Evolutionary conservation across 2,329 filamentous ascomycete genomes (phyloP), one percentile per base, ranked within the genome.

Genomic region (Diaporthe sp.): DNA sequence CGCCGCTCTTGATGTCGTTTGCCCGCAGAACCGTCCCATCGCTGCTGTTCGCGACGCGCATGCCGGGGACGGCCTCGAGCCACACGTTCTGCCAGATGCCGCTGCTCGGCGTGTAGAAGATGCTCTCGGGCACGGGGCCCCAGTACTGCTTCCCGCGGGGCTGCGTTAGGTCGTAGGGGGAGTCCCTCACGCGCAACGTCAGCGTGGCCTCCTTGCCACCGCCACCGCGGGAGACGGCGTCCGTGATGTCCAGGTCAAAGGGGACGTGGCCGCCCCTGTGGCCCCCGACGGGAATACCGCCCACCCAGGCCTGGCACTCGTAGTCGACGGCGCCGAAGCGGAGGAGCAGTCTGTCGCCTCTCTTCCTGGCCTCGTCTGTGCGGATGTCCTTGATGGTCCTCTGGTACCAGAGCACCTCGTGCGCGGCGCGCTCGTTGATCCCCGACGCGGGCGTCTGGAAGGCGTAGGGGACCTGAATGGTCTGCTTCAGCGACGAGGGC

Each of bases 331-430:
- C 90, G 19, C 90, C 90, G 71, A 92, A 92, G 17, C 89, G 84
- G 15, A 90, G 80, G 2, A 92, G 75, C 0, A 91, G 80, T 0
- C 84, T 83, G 63, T 88, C 78, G 25, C 85, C 81, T 1, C 80
- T 78, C 0, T 81, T 76, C 58, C 83, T 84, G 75, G 90, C 84
- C 8, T 82, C 79, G 3, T 81, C 75, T 1, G 80, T 83, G 51
- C 90, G 87, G 66, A 88, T 82, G 76, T 92, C 90, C 1, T 77
- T 77, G 69, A 92, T 83, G 25, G 70, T 76, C 9, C 88, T 86
- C 81, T 92, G 89, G 78, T 93, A 93, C 92, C 92, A 93, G 12
- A 93, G 80, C 5, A 93, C 89, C 80, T 93, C 91, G 79, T 93
- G 92, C 3, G 90, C 90, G 66, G 88, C 89, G 71, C 87, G 87